Percentiles rank a stretch among this genome's conserved stretches.
These are phyloP conservation scores for Oidium heveae DNA, from an alignment of 2,329 filamentous ascomycete species.

Conservation along the genomic window DNA sequence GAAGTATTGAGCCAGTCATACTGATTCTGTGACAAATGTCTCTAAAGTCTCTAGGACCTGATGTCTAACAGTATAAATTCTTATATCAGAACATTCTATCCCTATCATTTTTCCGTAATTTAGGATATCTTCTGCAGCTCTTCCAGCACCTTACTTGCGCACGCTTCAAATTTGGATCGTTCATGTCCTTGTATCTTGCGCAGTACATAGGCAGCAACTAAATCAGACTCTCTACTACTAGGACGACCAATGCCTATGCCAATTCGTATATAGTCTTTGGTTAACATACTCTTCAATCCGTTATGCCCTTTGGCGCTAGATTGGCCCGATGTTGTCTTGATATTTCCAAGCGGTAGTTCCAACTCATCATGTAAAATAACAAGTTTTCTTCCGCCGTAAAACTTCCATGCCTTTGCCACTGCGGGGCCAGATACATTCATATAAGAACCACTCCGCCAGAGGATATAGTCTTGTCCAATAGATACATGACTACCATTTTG, in stretches of 20 bases:
- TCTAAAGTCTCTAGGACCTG: no score
- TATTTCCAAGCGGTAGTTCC: constrained; percentile 41
- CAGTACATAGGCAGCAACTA: constrained; percentile 58
- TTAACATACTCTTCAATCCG: constrained; percentile 41
- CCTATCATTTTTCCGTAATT: no score
- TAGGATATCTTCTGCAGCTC: constrained; percentile 8
- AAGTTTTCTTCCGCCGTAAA: constrained; percentile 26
- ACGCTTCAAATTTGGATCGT: constrained; percentile 9
- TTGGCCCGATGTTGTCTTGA: constrained; percentile 37
- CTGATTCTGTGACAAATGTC: no score
- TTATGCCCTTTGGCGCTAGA: constrained; percentile 47
- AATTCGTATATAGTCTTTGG: constrained; percentile 27
- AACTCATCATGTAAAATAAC: constrained; percentile 79
- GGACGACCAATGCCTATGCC: constrained; percentile 78
- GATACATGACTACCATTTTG: constrained; percentile 20
- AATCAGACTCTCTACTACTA: constrained; percentile 33
- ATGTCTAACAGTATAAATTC: no score
- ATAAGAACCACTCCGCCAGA: constrained; percentile 47
- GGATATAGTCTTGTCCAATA: constrained; percentile 27
- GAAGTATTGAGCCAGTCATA: no score
- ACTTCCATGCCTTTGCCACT: constrained; percentile 37
- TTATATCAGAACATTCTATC: no score
- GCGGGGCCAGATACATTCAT: constrained; percentile 74
- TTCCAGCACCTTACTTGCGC: constrained; percentile 8
- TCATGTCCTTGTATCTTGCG: constrained; percentile 14